Evolutionary conservation across 2,329 filamentous ascomycete genomes (phyloP), one percentile per base, ranked within the genome.

Genomic region (Zalaria obscura): DNA sequence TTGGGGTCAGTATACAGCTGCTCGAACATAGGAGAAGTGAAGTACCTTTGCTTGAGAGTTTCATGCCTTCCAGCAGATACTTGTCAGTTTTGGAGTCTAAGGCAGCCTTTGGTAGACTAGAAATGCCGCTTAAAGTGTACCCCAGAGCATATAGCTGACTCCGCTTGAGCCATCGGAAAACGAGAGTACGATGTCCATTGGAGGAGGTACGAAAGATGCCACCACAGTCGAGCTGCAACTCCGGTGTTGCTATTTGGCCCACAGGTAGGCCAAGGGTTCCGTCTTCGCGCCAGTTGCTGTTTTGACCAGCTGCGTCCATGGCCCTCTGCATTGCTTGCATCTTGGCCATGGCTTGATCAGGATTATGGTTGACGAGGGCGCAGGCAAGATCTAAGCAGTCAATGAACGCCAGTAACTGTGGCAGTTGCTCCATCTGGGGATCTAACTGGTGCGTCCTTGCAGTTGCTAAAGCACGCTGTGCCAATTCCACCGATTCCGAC

Each of bases 391-490:
- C 82, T 11, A 87, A 65, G 36, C 82, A 68, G 40, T 83, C 68
- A 8, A 78, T 68, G 39, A 88, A 57, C 2, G 78, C 68, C 41
- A 77, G 72, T 10, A 87, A 68, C 50, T 84, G 81, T 4, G 77
- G 73, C 33, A 85, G 71, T 35, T 71, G 67, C 41, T 74, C 67
- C n/a, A 72, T 68, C 1, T 63, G 61, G 3, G 72, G 67, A 33
- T 83, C 74, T 7, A 83, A 65, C 54, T 89, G 83, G 41, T 79
- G 72, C 50, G 80, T 83, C 44, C 79, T 69, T 4, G 78, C 81
- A 39, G 79, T 73, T n/a, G 83, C 83, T 48, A 89, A 73, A 40
- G 82, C 83, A 36, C 73, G 69, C 51, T 86, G 80, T 28, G 84
- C 76, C 44, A 79, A 72, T 47, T 83, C 76, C n/a, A 80, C 63